Evolutionary conservation across 176 grass and related monocot species (phyloP).

Genomic region (Zoysia japonica): DNA sequence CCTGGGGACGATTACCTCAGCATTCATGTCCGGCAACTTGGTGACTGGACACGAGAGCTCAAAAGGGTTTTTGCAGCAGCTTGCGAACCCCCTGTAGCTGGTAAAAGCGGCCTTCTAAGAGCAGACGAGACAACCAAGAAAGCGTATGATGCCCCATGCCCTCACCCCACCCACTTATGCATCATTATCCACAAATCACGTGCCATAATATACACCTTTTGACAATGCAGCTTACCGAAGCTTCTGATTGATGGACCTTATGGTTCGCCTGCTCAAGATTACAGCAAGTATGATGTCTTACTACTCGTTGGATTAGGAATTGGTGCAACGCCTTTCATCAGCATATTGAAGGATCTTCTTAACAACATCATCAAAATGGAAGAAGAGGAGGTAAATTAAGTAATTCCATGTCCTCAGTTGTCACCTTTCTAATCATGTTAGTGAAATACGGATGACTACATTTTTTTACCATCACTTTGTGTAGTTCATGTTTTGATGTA

Average conservation of each 20-base stretch:
- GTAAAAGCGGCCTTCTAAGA: conserved; percentile 94
- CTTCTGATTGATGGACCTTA: conserved; percentile 97
- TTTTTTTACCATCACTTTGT: conserved; percentile 5
- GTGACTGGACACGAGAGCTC: conserved; percentile 95
- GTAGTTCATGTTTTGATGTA: conserved; percentile 22
- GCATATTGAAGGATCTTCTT: conserved; percentile 98
- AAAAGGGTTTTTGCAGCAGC: conserved; percentile 84
- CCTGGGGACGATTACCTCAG: conserved; percentile 90
- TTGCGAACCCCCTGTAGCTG: conserved; percentile 78
- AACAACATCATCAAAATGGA: conserved; percentile 91
- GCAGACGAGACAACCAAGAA: conserved; percentile 94
- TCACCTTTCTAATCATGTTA: conserved; percentile 25
- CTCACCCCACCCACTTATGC: neutral
- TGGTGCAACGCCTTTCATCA: conserved; percentile 98
- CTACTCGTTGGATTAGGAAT: conserved; percentile 97
- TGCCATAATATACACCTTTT: conserved; percentile 16
- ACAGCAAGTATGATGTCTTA: conserved; percentile 95
- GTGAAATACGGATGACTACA: conserved; percentile 12
- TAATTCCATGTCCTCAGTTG: conserved; percentile 8
- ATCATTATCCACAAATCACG: conserved; percentile 30
- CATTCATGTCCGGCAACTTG: conserved; percentile 94
- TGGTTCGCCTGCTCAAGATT: conserved; percentile 93
- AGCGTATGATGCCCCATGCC: conserved; percentile 44
- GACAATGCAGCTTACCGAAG: conserved; percentile 79
- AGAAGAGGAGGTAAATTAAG: conserved; percentile 75